Evolutionary conservation across 1,284 basidiomycete species (phyloP).

Genomic region (Ustanciosporium gigantosporum): DNA sequence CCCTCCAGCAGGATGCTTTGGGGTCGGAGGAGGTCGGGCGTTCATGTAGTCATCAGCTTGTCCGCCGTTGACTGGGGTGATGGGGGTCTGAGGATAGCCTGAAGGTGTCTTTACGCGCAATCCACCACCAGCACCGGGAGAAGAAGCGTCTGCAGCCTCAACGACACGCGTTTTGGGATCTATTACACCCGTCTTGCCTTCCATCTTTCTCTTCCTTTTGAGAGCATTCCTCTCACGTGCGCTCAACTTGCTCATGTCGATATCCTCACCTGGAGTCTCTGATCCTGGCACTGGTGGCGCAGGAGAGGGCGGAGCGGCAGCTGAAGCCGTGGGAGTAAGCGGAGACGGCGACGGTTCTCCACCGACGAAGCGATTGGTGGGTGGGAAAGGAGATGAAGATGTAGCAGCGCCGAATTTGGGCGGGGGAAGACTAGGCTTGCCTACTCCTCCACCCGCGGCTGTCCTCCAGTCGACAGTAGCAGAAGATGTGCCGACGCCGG

Average conservation of each 20-base stretch:
- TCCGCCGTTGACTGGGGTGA: constrained; percentile 19
- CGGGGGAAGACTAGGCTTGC: constrained; percentile 21
- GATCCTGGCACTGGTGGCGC: constrained; percentile 9
- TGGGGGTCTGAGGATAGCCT: constrained; percentile 12
- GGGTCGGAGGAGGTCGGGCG: constrained; percentile 17
- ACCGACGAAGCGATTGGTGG: not conserved
- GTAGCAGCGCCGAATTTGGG: constrained; percentile 15
- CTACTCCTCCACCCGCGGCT: constrained; percentile 19
- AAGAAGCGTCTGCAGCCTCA: constrained; percentile 64
- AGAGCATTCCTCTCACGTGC: constrained; percentile 86
- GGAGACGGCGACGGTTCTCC: constrained; percentile 21
- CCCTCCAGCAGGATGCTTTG: constrained; percentile 31
- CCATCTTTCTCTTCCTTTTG: constrained; percentile 85
- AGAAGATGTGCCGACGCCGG: constrained; percentile 10
- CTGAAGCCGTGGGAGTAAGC: constrained; percentile 7
- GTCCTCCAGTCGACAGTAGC: constrained; percentile 37
- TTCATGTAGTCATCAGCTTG: constrained; percentile 16
- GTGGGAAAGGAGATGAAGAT: constrained; percentile 12
- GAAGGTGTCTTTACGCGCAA: constrained; percentile 36
- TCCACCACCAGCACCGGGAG: constrained; percentile 7
- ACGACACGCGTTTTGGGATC: constrained; percentile 28
- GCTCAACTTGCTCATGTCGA: constrained; percentile 54
- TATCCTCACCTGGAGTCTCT: constrained; percentile 34
- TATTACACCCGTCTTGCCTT: constrained; percentile 65
- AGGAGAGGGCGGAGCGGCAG: constrained; percentile 5